These are phyloP conservation scores for Colletotrichum endophyticum DNA, from an alignment of 2,329 filamentous ascomycete genomes.

Conservation along the genomic window DNA sequence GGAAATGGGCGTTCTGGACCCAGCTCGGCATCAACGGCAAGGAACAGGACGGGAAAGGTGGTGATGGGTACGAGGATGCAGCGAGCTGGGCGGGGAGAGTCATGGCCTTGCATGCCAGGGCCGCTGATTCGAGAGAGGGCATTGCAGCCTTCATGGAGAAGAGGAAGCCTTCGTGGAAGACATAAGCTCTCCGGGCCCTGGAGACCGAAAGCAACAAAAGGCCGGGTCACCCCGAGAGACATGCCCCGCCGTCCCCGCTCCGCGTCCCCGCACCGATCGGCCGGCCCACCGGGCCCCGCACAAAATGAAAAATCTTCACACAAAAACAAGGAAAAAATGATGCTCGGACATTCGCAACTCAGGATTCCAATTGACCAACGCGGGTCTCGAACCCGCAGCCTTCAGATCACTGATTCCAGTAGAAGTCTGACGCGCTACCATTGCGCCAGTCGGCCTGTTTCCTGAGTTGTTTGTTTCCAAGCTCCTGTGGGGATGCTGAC, in stretches of 20 bases:
- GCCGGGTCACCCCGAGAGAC: too few species aligned
- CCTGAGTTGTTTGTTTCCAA: neutral
- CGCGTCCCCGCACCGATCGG: neutral
- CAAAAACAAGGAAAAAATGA: neutral
- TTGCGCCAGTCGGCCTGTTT: slow-evolving; percentile 17
- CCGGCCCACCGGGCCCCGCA: neutral
- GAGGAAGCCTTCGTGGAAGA: slow-evolving; percentile 27
- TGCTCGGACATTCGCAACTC: accelerated
- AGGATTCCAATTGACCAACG: neutral
- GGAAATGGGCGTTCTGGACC: slow-evolving; percentile 40
- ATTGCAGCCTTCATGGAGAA: slow-evolving; percentile 30
- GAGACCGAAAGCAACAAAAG: neutral
- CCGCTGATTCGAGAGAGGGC: slow-evolving; percentile 32
- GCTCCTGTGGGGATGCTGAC: neutral
- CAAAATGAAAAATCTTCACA: neutral
- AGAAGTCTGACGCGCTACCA: slow-evolving; percentile 23
- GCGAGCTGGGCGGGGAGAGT: slow-evolving; percentile 29
- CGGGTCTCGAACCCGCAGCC: slow-evolving; percentile 20
- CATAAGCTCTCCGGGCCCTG: neutral
- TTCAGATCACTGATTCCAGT: slow-evolving; percentile 1
- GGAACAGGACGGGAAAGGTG: neutral
- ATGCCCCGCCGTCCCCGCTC: neutral
- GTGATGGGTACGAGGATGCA: slow-evolving; percentile 30
- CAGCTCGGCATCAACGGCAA: slow-evolving; percentile 27
- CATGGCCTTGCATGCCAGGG: slow-evolving; percentile 33